Conservation (phyloP, 129 eudicot species). For the sunflower (Helianthus annuus) region HanXRQr2.0-SUNRISE NC_035438.2:39968625-39969124, state of each 20-base stretch:
- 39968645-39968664: constrained; percentile 28
- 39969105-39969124: no score
- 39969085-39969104: no score
- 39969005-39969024: no score
- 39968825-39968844: constrained; percentile 45
- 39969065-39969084: no score
- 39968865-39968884: constrained; percentile 55
- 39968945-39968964: constrained; percentile 5
- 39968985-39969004: no score
- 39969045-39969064: no score
- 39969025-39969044: no score
- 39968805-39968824: constrained; percentile 49
- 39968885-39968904: constrained; percentile 38
- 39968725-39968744: constrained; percentile 72
- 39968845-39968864: constrained; percentile 58
- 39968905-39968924: neutral
- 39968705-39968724: constrained; percentile 12
- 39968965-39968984: no score
- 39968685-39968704: constrained; percentile 28
- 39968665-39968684: neutral
- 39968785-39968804: constrained; percentile 67
- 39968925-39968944: neutral
- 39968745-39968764: constrained; percentile 87
- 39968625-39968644: constrained; percentile 11
- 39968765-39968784: constrained; percentile 90